These are phyloP conservation scores for Candida mattraensis DNA, from an alignment of 805 yeast species.

Conservation along the genomic window DNA sequence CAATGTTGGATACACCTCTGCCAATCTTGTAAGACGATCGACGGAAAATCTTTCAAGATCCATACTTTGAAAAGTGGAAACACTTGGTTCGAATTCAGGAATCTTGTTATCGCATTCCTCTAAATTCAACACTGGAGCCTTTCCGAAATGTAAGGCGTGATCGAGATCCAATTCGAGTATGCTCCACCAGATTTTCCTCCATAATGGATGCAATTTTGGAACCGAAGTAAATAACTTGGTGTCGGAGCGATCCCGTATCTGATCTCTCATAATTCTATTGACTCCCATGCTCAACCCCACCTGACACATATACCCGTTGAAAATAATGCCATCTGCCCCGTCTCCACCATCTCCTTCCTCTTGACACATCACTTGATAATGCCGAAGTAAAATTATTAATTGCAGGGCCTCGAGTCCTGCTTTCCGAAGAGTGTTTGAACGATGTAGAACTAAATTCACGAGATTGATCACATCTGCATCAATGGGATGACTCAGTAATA, in stretches of 20 bases:
- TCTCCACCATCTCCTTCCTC: constrained; percentile 53
- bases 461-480: constrained; percentile 38
- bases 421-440: constrained; percentile 39
- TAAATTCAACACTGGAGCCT: constrained; percentile 18
- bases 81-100: constrained; percentile 14
- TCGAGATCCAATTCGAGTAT: constrained; percentile 25
- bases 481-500: constrained; percentile 39
- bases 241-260: constrained; percentile 8
- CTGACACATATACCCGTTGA: constrained; percentile 37
- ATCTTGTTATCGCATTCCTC: constrained; percentile 19
- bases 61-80: constrained; percentile 15
- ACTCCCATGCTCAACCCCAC: constrained; percentile 47
- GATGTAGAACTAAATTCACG: constrained; percentile 40
- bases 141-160: constrained; percentile 24
- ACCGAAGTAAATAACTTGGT: constrained; percentile 5
- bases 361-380: constrained; percentile 43
- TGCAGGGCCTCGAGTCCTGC: constrained; percentile 45
- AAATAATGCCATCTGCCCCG: constrained; percentile 40
- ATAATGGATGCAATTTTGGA: constrained; percentile 23
- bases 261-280: constrained; percentile 38
- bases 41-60: constrained; percentile 23
- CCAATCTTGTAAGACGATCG: constrained; percentile 20
- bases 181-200: constrained; percentile 33
- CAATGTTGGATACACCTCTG: constrained; percentile 18
- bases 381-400: constrained; percentile 38